Evolutionary conservation across 345 rosid species (phyloP).

Genomic region (Arabidopsis suecica): DNA sequence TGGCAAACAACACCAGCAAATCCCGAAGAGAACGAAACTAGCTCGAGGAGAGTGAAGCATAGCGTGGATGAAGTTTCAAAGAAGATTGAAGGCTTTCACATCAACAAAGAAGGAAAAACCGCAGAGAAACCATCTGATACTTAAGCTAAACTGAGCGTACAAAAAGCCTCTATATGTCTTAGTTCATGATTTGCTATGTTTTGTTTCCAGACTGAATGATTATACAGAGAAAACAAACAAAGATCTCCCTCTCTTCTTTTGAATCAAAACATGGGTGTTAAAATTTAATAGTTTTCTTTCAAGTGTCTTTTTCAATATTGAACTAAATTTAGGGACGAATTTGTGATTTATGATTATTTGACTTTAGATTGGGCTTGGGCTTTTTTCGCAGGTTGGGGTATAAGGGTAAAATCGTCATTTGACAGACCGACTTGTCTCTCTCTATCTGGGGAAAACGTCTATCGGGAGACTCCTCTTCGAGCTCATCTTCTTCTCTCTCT

Average conservation of each 20-base stretch:
- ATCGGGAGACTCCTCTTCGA: conserved; percentile 23
- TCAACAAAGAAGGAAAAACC: conserved; percentile 53
- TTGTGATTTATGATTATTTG: not conserved
- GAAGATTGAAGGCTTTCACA: conserved; percentile 55
- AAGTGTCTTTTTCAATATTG: not conserved
- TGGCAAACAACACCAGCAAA: conserved; percentile 58
- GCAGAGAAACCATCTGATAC: conserved; percentile 42
- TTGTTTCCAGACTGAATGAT: conserved; percentile 20
- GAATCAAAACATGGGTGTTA: not conserved
- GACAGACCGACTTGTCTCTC: conserved; percentile 10
- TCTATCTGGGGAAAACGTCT: not conserved
- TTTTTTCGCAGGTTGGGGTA: not conserved
- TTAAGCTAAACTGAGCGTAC: not conserved
- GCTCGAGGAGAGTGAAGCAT: conserved; percentile 52
- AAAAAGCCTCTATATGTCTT: not conserved
- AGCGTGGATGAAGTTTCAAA: conserved; percentile 50
- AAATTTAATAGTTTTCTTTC: not conserved
- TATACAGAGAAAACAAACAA: not conserved
- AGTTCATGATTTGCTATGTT: conserved; percentile 23
- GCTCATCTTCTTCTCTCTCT: conserved; percentile 5
- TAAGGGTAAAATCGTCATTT: conserved; percentile 39
- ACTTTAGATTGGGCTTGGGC: conserved; percentile 38
- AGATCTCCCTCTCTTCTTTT: not conserved
- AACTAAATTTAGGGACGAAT: not conserved
- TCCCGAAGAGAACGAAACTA: conserved; percentile 46